Evolutionary conservation across 2,329 filamentous ascomycete species (phyloP).

Genomic region (Ophiocordyceps sinensis): DNA sequence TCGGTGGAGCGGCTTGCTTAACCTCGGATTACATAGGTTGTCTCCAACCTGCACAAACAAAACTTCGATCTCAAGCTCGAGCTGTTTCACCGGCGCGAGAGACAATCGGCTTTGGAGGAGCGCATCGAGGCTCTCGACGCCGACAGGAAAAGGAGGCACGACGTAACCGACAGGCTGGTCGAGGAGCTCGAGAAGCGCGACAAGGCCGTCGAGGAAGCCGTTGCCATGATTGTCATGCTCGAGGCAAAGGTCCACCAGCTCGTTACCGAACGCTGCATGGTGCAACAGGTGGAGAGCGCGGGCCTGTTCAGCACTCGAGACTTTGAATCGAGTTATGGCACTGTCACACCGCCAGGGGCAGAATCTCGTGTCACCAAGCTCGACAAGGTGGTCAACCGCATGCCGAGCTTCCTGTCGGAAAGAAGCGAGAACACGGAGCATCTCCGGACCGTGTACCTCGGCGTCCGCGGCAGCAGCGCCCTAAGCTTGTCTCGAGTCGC

Average conservation of each 20-base stretch:
- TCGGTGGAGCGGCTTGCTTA: neutral
- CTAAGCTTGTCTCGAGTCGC: slow-evolving; percentile 33
- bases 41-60: slow-evolving; percentile 57
- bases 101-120: slow-evolving; percentile 44
- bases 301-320: slow-evolving; percentile 18
- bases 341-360: slow-evolving; percentile 6
- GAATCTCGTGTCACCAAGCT: slow-evolving; percentile 7
- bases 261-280: slow-evolving; percentile 36
- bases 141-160: slow-evolving; percentile 37
- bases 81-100: slow-evolving; percentile 53
- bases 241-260: slow-evolving; percentile 45
- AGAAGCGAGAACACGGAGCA: slow-evolving; percentile 44
- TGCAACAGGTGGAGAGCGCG: slow-evolving; percentile 32
- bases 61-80: slow-evolving; percentile 68
- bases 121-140: slow-evolving; percentile 39
- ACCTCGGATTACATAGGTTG: slow-evolving; percentile 26
- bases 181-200: slow-evolving; percentile 52
- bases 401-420: slow-evolving; percentile 53
- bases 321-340: slow-evolving; percentile 13
- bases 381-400: slow-evolving; percentile 30
- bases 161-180: slow-evolving; percentile 43
- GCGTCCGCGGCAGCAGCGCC: slow-evolving; percentile 30
- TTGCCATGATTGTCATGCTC: slow-evolving; percentile 51
- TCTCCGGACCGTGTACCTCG: slow-evolving; percentile 43
- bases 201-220: slow-evolving; percentile 55